Percentiles rank a stretch among this genome's conserved stretches.
Evolutionary conservation across 2,329 filamentous ascomycete genomes (phyloP).

Genomic region (Westerdykella ornata): DNA sequence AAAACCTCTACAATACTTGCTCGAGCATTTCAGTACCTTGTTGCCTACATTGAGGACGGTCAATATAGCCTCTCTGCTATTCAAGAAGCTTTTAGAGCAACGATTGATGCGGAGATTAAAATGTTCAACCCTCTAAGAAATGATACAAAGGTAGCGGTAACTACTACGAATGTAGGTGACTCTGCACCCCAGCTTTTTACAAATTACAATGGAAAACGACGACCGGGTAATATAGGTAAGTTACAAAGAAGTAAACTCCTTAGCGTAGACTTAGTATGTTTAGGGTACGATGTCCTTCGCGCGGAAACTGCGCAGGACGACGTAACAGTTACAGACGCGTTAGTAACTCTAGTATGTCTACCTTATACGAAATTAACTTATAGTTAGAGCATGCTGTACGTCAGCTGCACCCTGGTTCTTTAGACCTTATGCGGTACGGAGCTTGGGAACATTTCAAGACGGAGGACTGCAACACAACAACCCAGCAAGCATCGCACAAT

Average conservation of each 20-base stretch:
- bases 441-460: constrained; percentile 23
- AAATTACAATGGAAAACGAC: constrained; percentile 22
- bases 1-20: constrained; percentile 7
- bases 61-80: constrained; percentile 20
- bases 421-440: constrained; percentile 15
- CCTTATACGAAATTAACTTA: too few relatives aligned
- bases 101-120: constrained; percentile 7
- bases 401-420: constrained; percentile 27
- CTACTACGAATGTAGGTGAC: constrained; percentile 18
- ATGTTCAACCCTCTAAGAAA: constrained; percentile 24
- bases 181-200: constrained; percentile 19
- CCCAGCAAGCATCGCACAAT: constrained; percentile 16
- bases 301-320: constrained; percentile 13
- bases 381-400: constrained; percentile 19
- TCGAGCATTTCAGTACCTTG: constrained; percentile 11
- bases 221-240: constrained; percentile 7
- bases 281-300: constrained; percentile 15
- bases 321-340: constrained; percentile 19
- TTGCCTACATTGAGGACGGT: constrained; percentile 20
- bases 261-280: background rate
- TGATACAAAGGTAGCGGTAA: constrained; percentile 26
- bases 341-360: background rate
- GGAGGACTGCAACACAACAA: constrained; percentile 27
- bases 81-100: constrained; percentile 17
- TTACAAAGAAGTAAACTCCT: background rate